Evolutionary conservation across 2,329 filamentous ascomycete genomes (phyloP), one percentile per base, ranked within the genome.

Genomic region (Penicillium sp.): DNA sequence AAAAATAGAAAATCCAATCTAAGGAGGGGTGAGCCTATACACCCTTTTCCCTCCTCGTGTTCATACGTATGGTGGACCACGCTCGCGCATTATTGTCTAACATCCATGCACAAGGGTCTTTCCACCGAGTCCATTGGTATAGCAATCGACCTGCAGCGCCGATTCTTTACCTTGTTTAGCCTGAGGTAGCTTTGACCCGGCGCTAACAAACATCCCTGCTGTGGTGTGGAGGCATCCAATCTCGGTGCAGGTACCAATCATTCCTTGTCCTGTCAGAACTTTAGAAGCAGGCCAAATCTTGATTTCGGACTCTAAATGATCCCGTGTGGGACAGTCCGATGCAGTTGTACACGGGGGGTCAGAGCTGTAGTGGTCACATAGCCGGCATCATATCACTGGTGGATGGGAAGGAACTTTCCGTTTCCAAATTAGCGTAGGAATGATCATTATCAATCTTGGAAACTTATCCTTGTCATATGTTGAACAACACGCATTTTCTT

Each of bases 181-280:
- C 35, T 39, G 35, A 23, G 11, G 19, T 13, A 23, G 39, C 39
- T 23, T 42, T 42, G 19, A 23, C 35, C n/a, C n/a, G 16, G n/a
- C 39, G 11, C 39, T 23, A 42, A 23, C 19, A 13, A 23, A 21
- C 39, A 42, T 42, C 39, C 39, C 33, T 44, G 46, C 39, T 51
- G 21, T 35, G 10, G n/a, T 11, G 25, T 47, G 16, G 16, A 47
- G 46, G 35, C 55, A 48, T 13, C 25, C 14, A 13, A 16, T 8
- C 35, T 14, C 29, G 33, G n/a, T 44, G 26, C 31, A 56, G 16
- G 65, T 62, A 27, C 64, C 59, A 44, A 54, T 44, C 19, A 14
- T 55, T 62, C 33, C 55, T 58, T 29, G 53, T 31, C 52, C 43
- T 62, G 59, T 63, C 58, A 63, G 62, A 59, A 59, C 58, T 56